These are phyloP conservation scores for Kurtzmaniella natalensis DNA, from an alignment of 1,139 yeast species.

Conservation along the genomic window DNA sequence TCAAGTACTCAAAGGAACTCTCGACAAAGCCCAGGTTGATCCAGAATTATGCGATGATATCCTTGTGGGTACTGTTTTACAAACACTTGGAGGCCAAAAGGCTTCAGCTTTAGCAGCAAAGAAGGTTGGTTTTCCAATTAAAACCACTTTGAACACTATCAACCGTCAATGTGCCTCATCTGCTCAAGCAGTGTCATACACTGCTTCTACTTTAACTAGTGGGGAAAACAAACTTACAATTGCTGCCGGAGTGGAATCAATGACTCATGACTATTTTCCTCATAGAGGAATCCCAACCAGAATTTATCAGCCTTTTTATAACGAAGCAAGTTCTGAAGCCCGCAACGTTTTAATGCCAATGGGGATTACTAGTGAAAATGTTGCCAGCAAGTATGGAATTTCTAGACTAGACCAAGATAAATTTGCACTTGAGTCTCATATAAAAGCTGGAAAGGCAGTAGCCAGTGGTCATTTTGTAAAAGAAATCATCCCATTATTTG, in stretches of 20 bases:
- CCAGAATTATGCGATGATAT: slow-evolving; percentile 72
- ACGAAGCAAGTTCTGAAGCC: slow-evolving; percentile 44
- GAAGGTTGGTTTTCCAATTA: slow-evolving; percentile 45
- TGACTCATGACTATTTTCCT: slow-evolving; percentile 83
- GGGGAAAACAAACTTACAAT: slow-evolving; percentile 92
- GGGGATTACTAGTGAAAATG: slow-evolving; percentile 88
- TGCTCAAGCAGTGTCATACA: slow-evolving; percentile 80
- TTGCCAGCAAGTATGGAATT: slow-evolving; percentile 58
- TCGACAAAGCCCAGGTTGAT: slow-evolving; percentile 58
- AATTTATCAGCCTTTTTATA: slow-evolving; percentile 45
- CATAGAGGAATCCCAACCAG: slow-evolving; percentile 60
- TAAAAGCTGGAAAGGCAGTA: slow-evolving; percentile 75
- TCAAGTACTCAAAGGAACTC: slow-evolving; percentile 57
- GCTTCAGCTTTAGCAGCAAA: slow-evolving; percentile 62
- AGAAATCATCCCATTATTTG: slow-evolving; percentile 72
- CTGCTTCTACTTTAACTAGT: slow-evolving; percentile 78
- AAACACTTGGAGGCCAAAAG: slow-evolving; percentile 88
- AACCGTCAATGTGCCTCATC: slow-evolving; percentile 97
- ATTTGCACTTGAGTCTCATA: slow-evolving; percentile 83
- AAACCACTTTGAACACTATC: slow-evolving; percentile 73
- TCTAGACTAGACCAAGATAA: slow-evolving; percentile 75
- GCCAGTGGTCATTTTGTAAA: slow-evolving; percentile 70
- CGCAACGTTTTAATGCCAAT: slow-evolving; percentile 74
- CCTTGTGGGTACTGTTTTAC: slow-evolving; percentile 83
- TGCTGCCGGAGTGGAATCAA: slow-evolving; percentile 90